Percentiles rank a stretch among this genome's conserved stretches.
These are phyloP conservation scores for Neurospora cerealis DNA, from an alignment of 495 filamentous ascomycete species.

Conservation along the genomic window DNA sequence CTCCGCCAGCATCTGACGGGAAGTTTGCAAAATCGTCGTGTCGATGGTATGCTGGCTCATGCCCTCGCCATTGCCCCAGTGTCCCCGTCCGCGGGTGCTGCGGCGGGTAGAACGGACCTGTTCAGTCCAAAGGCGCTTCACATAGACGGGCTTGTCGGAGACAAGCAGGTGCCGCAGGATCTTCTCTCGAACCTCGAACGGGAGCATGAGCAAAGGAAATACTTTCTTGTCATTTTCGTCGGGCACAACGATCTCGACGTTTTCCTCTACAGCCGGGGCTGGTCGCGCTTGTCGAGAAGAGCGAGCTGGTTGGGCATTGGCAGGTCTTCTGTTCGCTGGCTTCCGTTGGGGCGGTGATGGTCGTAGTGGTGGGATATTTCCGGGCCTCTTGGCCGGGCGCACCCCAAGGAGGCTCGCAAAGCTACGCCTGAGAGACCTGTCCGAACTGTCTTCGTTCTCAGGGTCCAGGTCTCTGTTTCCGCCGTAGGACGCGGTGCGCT, in stretches of 20 bases:
- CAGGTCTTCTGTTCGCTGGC: not conserved
- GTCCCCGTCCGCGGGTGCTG: slow-evolving; percentile 2
- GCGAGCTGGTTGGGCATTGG: not conserved
- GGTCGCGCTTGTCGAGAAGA: not conserved
- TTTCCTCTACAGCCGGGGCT: not conserved
- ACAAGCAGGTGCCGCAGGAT: slow-evolving; percentile 28
- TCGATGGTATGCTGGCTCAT: slow-evolving; percentile 10
- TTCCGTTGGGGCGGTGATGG: not conserved
- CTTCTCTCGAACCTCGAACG: slow-evolving; percentile 25
- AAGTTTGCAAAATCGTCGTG: slow-evolving; percentile 21
- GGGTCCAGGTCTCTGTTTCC: not conserved
- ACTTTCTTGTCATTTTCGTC: not conserved
- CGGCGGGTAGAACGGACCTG: slow-evolving; percentile 5
- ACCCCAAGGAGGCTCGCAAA: not conserved
- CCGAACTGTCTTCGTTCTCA: not conserved
- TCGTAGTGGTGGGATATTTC: not conserved
- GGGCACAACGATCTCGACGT: not conserved
- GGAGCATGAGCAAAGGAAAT: slow-evolving; percentile 9
- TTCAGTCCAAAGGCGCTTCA: slow-evolving; percentile 26
- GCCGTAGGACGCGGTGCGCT: not conserved
- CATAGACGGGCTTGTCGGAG: slow-evolving; percentile 21
- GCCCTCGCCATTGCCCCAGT: not conserved
- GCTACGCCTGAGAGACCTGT: not conserved
- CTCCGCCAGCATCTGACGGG: slow-evolving; percentile 15
- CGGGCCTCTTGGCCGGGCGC: not conserved